A percentile compares a stretch with the other conserved stretches of the same genome.
phyloP scores from a whole-genome alignment of 2,329 filamentous ascomycete species.

The Phialophora chinensis region DNA sequence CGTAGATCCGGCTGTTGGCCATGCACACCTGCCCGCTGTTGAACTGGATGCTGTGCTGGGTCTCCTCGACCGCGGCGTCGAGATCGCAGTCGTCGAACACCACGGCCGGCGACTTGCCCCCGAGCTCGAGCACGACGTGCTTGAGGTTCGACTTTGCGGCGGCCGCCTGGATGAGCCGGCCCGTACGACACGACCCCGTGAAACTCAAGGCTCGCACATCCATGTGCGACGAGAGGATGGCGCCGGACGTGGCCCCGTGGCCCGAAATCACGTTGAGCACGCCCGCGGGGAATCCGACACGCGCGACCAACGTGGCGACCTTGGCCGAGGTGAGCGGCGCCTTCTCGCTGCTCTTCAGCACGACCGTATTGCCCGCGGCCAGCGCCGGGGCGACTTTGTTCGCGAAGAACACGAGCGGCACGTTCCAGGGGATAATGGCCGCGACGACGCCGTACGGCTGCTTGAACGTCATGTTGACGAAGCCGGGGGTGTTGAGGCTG shows the following conservation, averaged over 20 bases:
- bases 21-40: constrained; percentile 67
- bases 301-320: constrained; percentile 69
- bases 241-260: constrained; percentile 69
- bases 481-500: constrained; percentile 35
- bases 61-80: constrained; percentile 57
- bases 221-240: constrained; percentile 70
- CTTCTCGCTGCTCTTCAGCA: constrained; percentile 42
- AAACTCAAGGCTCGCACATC: constrained; percentile 78
- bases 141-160: constrained; percentile 66
- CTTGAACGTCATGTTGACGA: constrained; percentile 36
- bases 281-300: constrained; percentile 78
- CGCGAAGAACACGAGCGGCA: constrained; percentile 54
- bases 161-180: constrained; percentile 75
- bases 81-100: constrained; percentile 64
- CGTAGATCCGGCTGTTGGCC: constrained; percentile 47
- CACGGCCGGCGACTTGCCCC: constrained; percentile 64
- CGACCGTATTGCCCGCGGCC: constrained; percentile 44
- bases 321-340: constrained; percentile 43
- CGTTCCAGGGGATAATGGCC: constrained; percentile 66
- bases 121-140: constrained; percentile 66
- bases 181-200: constrained; percentile 75
- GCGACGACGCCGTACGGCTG: constrained; percentile 43
- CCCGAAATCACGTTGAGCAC: constrained; percentile 79
- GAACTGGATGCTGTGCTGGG: constrained; percentile 59
- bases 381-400: constrained; percentile 50